Evolutionary conservation across 202 grass and related monocot genomes (phyloP), one percentile per base, ranked within the genome.

Genomic region (Carex arenaria): DNA sequence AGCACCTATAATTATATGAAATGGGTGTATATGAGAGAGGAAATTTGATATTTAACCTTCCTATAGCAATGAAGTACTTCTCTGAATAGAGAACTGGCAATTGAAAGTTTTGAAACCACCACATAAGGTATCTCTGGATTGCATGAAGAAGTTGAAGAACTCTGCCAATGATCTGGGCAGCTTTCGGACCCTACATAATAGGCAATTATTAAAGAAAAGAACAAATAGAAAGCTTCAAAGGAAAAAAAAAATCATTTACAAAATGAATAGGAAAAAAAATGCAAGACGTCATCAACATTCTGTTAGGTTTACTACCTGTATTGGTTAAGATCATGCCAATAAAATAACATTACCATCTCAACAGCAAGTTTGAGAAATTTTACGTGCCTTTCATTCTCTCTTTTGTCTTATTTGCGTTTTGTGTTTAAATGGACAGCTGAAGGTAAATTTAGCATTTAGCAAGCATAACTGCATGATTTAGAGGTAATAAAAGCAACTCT

Each of bases 1-100:
- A 49, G 7, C 52, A 54, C 30, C 7, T 15, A 77, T 11, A 57
- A 77, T 56, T 55, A 10, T 23, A 62, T 22, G 18, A 80, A 80
- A 80, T 45, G 59, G 32, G 30, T 36, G 22, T 62, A 66, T 15
- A 66, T 34, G 12, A 54, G 30, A 89, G 81, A 88, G 43, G 7
- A 15, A 56, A 82, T 67, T 80, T 77, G 9, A 52, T 89, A 83
- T 85, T 22, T 87, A 90, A 95, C 95, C 95, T 93, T 98, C 80
- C 86, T 98, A 78, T 90, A 95, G 87, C 90, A 98, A 64, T 67
- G 85, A 84, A 98, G 95, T 76, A 92, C 84, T 86, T 98, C 92
- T 84, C 85, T 88, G 84, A 88, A 91, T 75, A 98, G 84, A 78
- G 87, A 89, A 85, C 68, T 90, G 32, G 88, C 89, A 64, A 89